These are phyloP conservation scores for Zygoascus hellenicus DNA, from an alignment of 1,139 yeast genomes.

Conservation along the genomic window DNA sequence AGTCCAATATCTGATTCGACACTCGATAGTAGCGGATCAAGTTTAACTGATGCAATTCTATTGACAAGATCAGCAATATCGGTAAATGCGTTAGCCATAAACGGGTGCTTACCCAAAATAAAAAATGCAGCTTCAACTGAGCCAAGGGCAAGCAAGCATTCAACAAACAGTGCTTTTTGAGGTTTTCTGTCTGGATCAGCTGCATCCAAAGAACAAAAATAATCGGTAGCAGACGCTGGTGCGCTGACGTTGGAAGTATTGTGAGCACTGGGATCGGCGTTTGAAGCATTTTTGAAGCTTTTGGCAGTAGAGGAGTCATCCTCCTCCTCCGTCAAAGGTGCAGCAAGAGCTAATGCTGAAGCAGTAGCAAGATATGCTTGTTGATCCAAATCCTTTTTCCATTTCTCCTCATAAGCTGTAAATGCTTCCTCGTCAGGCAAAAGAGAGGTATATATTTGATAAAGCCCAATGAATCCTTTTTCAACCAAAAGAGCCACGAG, in stretches of 20 bases:
- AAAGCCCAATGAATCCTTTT: slow-evolving; percentile 62
- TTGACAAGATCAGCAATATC: slow-evolving; percentile 46
- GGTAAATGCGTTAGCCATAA: slow-evolving; percentile 50
- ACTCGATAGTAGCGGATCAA: slow-evolving; percentile 45
- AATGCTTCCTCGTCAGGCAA: slow-evolving; percentile 43
- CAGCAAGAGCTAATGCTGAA: slow-evolving; percentile 81
- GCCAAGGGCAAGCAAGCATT: slow-evolving; percentile 55
- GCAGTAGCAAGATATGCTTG: slow-evolving; percentile 61
- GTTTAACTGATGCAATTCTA: slow-evolving; percentile 45
- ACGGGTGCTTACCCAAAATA: slow-evolving; percentile 59
- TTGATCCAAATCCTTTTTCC: slow-evolving; percentile 51
- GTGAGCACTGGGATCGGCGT: slow-evolving; percentile 15
- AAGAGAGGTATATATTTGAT: slow-evolving; percentile 53
- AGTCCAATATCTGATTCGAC: slow-evolving; percentile 12
- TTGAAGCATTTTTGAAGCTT: slow-evolving; percentile 11
- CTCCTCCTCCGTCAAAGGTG: slow-evolving; percentile 69
- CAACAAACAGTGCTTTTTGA: slow-evolving; percentile 43
- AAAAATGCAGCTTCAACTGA: slow-evolving; percentile 58
- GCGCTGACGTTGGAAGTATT: not conserved
- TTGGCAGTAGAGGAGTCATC: slow-evolving; percentile 10
- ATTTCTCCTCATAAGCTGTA: slow-evolving; percentile 40
- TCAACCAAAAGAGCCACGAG: slow-evolving; percentile 55
- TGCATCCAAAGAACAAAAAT: slow-evolving; percentile 2
- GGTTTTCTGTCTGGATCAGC: slow-evolving; percentile 13
- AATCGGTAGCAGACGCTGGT: slow-evolving; percentile 7